A percentile compares a stretch with the other conserved stretches of the same genome.
These are phyloP conservation scores for Aspergillus puulaauensis DNA, from an alignment of 2,329 filamentous ascomycete genomes.

Conservation along the genomic window DNA sequence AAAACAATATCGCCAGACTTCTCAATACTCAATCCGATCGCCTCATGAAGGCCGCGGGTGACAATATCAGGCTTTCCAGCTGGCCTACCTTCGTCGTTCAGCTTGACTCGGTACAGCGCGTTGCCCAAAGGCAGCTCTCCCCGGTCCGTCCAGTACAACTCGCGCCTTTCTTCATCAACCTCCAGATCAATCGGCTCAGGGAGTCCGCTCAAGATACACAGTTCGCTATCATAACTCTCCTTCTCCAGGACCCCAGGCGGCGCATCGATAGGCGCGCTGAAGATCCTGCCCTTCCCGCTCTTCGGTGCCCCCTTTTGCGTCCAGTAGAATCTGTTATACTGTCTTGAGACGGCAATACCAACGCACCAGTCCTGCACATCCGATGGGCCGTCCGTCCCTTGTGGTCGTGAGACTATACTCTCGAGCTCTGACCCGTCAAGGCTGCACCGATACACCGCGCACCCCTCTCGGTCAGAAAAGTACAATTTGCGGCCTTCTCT, in stretches of 20 bases:
- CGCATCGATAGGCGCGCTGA: constrained; percentile 48
- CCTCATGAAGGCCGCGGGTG: constrained; percentile 44
- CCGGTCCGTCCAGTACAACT: constrained; percentile 62
- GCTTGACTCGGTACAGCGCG: constrained; percentile 46
- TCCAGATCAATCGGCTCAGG: constrained; percentile 61
- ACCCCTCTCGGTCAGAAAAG: constrained; percentile 47
- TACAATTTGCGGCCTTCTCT: constrained; percentile 31
- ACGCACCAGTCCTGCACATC: constrained; percentile 51
- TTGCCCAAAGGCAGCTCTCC: constrained; percentile 59
- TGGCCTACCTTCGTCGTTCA: constrained; percentile 17
- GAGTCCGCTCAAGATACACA: constrained; percentile 44
- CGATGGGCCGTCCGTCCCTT: neutral
- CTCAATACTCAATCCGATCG: constrained; percentile 47
- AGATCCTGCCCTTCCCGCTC: constrained; percentile 53
- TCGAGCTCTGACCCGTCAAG: constrained; percentile 37
- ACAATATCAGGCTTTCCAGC: constrained; percentile 32
- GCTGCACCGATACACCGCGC: constrained; percentile 36
- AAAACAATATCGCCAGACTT: constrained; percentile 22
- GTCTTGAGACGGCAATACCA: constrained; percentile 51
- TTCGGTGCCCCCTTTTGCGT: constrained; percentile 60
- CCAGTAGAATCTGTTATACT: constrained; percentile 56
- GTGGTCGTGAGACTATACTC: constrained; percentile 31
- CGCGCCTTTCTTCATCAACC: constrained; percentile 46
- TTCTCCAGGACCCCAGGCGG: constrained; percentile 34
- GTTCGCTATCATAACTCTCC: constrained; percentile 43